Conservation (phyloP, 1,284 basidiomycete genomes). For the Tilletia indica region DNA sequence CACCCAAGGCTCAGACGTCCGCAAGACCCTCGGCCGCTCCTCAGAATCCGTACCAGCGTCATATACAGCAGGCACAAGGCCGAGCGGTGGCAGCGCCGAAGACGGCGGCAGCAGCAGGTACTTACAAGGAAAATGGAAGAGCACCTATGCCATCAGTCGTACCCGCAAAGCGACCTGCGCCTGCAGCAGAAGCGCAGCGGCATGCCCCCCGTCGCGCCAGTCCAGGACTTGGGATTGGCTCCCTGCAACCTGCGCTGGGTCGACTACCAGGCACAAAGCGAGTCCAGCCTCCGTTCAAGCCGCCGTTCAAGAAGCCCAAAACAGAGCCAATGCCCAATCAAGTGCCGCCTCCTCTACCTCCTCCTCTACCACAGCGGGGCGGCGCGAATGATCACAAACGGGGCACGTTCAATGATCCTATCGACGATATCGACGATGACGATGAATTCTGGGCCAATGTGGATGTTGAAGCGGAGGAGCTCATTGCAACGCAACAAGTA, state of each 20-base stretch:
- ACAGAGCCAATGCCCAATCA: neutral
- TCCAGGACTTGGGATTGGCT: neutral
- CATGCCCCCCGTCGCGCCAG: neutral
- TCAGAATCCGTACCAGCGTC: too few species aligned
- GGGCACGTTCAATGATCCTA: neutral
- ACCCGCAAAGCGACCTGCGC: neutral
- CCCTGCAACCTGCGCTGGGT: neutral
- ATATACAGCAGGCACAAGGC: too few species aligned
- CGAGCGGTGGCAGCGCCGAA: neutral
- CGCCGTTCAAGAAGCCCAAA: constrained; percentile 17
- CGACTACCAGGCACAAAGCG: constrained; percentile 7
- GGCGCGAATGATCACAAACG: too few species aligned
- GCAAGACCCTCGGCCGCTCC: too few species aligned
- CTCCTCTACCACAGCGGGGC: neutral
- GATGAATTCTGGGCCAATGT: neutral
- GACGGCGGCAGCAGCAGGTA: neutral
- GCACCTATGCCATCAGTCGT: neutral
- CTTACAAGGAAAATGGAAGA: neutral
- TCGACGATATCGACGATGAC: neutral
- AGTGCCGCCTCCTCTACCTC: neutral
- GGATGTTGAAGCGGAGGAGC: neutral
- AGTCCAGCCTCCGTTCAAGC: constrained; percentile 9
- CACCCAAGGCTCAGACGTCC: too few species aligned
- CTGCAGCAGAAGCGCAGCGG: too few species aligned
- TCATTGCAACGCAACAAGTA: neutral